These are phyloP conservation scores for Exsudoporus floridanus DNA, from an alignment of 1,284 basidiomycete genomes.

Conservation along the genomic window DNA sequence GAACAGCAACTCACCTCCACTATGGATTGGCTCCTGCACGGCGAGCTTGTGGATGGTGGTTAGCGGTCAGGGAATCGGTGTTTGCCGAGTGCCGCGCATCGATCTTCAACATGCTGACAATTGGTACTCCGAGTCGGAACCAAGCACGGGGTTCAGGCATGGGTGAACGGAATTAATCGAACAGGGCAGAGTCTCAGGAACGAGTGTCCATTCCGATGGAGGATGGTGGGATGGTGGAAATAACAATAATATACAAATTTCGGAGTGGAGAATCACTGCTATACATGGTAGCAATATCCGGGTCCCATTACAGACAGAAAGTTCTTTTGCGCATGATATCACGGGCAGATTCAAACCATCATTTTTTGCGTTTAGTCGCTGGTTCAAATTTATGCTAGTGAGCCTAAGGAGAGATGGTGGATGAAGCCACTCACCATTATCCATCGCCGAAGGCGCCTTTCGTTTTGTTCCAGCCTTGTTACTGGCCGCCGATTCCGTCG, in stretches of 20 bases:
- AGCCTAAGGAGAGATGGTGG: not conserved
- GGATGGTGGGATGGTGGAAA: slow-evolving; percentile 14
- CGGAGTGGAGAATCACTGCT: slow-evolving; percentile 1
- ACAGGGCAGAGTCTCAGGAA: not conserved
- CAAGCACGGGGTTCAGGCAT: not conserved
- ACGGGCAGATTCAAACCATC: not conserved
- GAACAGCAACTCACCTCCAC: too few relatives aligned
- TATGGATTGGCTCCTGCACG: too few relatives aligned
- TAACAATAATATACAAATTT: slow-evolving; percentile 28
- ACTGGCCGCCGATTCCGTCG: not conserved
- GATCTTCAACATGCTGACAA: not conserved
- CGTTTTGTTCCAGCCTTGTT: slow-evolving; percentile 26
- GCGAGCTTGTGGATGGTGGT: too few relatives aligned
- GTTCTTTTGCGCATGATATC: not conserved
- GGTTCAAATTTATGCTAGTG: not conserved
- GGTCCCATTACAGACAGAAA: slow-evolving; percentile 1
- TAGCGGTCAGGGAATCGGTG: too few relatives aligned
- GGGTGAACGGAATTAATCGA: not conserved
- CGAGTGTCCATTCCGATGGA: not conserved
- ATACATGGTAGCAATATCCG: slow-evolving; percentile 10
- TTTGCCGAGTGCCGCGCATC: too few relatives aligned
- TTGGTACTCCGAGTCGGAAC: not conserved
- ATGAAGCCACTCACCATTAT: slow-evolving; percentile 22
- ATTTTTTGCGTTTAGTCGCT: slow-evolving; percentile 35
- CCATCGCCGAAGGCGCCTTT: slow-evolving; percentile 25